A percentile compares a stretch with the other conserved stretches of the same genome.
Evolutionary conservation across 352 stramenopile species (phyloP).

Genomic region (Globisporangium barbulae): DNA sequence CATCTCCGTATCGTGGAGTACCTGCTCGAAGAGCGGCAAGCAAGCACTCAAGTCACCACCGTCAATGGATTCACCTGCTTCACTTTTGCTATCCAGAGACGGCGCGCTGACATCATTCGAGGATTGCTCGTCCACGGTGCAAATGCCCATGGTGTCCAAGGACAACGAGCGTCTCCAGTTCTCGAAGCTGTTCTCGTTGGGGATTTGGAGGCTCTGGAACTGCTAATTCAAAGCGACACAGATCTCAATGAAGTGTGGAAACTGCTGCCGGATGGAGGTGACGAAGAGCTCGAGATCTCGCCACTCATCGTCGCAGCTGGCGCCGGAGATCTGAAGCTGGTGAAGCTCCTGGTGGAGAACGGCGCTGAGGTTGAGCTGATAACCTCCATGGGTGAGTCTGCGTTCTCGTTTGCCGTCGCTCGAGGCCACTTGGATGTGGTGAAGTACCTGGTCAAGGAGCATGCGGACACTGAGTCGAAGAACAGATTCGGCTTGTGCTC

Average conservation of each 20-base stretch:
- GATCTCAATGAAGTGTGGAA: neutral
- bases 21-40: neutral
- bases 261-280: neutral
- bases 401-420: neutral
- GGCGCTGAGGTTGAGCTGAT: neutral
- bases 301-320: conserved; percentile 3
- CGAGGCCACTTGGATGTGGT: neutral
- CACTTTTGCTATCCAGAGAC: neutral
- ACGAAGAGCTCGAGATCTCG: neutral
- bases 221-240: neutral
- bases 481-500: neutral
- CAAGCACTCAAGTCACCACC: neutral
- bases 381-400: neutral
- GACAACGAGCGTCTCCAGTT: neutral
- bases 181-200: neutral
- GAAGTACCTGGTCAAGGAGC: neutral
- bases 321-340: neutral
- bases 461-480: neutral
- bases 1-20: conserved; percentile 2
- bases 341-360: neutral
- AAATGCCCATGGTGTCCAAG: neutral
- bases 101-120: neutral
- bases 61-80: neutral
- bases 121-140: neutral
- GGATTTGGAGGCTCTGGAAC: neutral